Base-by-base conservation (phyloP, 1,284 basidiomycete genomes). In the Naganishia sp. region DNA sequence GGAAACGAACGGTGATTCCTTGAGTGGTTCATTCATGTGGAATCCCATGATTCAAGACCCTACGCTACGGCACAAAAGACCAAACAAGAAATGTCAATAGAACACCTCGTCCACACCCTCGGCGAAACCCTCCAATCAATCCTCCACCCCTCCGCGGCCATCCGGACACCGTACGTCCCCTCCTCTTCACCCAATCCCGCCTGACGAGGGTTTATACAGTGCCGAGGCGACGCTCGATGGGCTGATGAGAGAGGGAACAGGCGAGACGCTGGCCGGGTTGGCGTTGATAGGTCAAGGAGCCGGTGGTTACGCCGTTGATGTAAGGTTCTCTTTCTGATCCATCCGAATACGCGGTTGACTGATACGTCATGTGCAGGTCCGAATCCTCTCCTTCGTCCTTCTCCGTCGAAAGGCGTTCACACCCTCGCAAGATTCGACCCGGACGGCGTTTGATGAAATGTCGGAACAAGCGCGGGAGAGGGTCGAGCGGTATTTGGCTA, bases 281-380 rank as follows among this genome's bases (percentile, higher is more conserved):
- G 56, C 65, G 28, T 47, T 66, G 42, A 53, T 66, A 7, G 65
- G 57, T 9, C 65, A 66, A 41, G 65, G 65, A 10, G 65, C 55
- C 3, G 65, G 54, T 1, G 65, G 32, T 1, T 66, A 66, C 21
- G 15, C 49, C 3, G 45, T 61, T 21, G 65, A 65, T 28, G 64
- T 65, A n/a, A 11, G 63, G 42, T n/a, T 35, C 41, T 25, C 35
- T 7, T 18, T 35, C 35, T 35, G n/a, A 18, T 32, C 39, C 23
- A 13, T 63, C 25, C 2, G 21, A 28, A 35, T 11, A 23, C 15
- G 17, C n/a, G n/a, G n/a, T n/a, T n/a, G n/a, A n/a, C n/a, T n/a
- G n/a, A n/a, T n/a, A n/a, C n/a, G n/a, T n/a, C n/a, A n/a, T 11
- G 2, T 17, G 2, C n/a, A 66, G 45, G 39, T 66, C 32, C 56